phyloP scores from a whole-genome alignment of 495 filamentous ascomycete species.

The Penicillium pulvis region DNA sequence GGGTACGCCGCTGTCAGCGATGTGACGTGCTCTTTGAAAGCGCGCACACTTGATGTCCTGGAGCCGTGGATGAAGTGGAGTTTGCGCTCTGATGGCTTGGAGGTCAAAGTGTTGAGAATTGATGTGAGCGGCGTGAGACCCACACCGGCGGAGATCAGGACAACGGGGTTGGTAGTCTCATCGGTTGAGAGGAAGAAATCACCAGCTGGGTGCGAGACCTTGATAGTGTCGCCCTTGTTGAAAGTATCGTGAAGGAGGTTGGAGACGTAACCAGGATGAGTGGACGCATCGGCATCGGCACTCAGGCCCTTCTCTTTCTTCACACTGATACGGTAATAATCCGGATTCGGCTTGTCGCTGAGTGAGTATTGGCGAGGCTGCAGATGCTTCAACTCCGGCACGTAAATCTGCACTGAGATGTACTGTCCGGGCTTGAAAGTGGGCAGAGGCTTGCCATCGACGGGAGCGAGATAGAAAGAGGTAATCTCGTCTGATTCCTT shows the following conservation, averaged over 20 bases:
- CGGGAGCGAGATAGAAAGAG: constrained; percentile 70
- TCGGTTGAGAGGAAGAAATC: constrained; percentile 64
- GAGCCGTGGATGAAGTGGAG: constrained; percentile 67
- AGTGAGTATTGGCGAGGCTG: constrained; percentile 78
- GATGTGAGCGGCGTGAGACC: constrained; percentile 68
- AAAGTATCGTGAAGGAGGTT: constrained; percentile 67
- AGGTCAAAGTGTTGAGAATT: constrained; percentile 62
- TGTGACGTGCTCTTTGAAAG: constrained; percentile 51
- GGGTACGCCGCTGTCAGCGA: constrained; percentile 41
- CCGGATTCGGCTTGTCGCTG: constrained; percentile 56
- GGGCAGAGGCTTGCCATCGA: constrained; percentile 62
- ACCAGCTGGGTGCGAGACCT: constrained; percentile 68
- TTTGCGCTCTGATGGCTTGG: constrained; percentile 39
- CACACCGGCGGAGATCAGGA: constrained; percentile 70
- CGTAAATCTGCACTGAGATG: constrained; percentile 59
- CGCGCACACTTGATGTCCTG: constrained; percentile 42
- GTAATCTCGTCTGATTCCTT: constrained; percentile 65
- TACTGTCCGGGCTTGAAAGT: constrained; percentile 69
- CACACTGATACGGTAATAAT: constrained; percentile 70
- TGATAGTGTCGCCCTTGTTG: constrained; percentile 58
- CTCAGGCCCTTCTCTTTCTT: constrained; percentile 62
- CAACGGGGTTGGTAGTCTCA: constrained; percentile 44
- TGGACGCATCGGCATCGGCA: constrained; percentile 35
- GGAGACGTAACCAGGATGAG: constrained; percentile 65
- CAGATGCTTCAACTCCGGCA: constrained; percentile 57